These are phyloP conservation scores for Boletales sp. DNA, from an alignment of 768 basidiomycete species.

Conservation along the genomic window DNA sequence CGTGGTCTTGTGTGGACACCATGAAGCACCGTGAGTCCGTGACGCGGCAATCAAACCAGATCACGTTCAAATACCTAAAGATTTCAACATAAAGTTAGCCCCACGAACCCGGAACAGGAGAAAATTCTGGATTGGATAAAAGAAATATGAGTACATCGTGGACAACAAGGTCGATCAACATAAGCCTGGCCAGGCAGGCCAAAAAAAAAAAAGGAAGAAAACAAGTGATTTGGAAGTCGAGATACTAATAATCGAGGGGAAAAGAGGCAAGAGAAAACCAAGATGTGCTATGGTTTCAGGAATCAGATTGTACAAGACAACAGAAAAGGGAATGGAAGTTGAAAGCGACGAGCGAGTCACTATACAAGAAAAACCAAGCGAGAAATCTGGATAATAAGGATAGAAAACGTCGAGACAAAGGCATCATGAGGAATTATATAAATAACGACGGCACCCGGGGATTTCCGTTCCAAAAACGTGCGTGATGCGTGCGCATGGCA, in stretches of 20 bases:
- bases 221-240: not conserved
- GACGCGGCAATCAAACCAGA: no score
- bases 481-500: conserved; percentile 24
- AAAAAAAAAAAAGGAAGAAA: not conserved
- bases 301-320: conserved; percentile 2
- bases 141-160: conserved; percentile 16
- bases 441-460: conserved; percentile 11
- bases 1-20: no score
- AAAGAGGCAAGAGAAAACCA: conserved; percentile 5
- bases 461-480: conserved; percentile 20
- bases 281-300: conserved; percentile 5
- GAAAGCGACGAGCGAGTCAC: conserved; percentile 7
- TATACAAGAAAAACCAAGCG: conserved; percentile 16
- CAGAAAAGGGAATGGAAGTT: not conserved
- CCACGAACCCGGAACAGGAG: not conserved
- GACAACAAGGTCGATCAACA: conserved; percentile 8
- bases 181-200: conserved; percentile 23
- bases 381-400: conserved; percentile 26
- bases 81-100: not conserved
- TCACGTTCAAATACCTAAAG: not conserved
- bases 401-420: conserved; percentile 15
- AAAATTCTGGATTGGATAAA: conserved; percentile 11
- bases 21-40: no score
- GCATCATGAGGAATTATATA: conserved; percentile 17
- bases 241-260: conserved; percentile 1